phyloP scores from a whole-genome alignment of 2,329 filamentous ascomycete species.

The Trichophyton simii region DNA sequence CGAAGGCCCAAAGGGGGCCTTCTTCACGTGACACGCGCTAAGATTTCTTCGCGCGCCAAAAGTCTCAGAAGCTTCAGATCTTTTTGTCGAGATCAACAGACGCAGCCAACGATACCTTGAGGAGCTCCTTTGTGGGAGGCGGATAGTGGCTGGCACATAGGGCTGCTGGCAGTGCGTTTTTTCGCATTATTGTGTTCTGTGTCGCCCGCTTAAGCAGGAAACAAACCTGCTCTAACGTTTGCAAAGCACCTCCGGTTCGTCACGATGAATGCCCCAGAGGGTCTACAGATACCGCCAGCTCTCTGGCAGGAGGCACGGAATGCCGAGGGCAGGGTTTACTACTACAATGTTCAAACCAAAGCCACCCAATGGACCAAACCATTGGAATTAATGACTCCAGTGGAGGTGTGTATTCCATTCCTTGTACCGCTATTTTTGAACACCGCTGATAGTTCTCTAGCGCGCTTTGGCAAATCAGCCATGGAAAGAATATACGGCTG shows the following conservation, averaged over 20 bases:
- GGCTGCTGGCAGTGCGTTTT: neutral
- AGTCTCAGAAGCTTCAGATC: neutral
- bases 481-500: conserved; percentile 85
- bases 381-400: conserved; percentile 68
- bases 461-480: conserved; percentile 68
- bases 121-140: neutral
- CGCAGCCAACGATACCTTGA: neutral
- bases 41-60: neutral
- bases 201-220: neutral
- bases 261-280: conserved; percentile 1
- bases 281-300: conserved; percentile 33
- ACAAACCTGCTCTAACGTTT: neutral
- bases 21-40: neutral
- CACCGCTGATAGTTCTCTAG: conserved; percentile 33
- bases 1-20: neutral
- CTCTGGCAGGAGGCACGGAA: conserved; percentile 73
- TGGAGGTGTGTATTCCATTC: conserved; percentile 49
- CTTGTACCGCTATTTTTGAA: conserved; percentile 8
- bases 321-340: conserved; percentile 74
- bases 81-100: neutral
- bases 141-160: neutral
- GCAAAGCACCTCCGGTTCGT: neutral
- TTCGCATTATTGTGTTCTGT: neutral
- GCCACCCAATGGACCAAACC: conserved; percentile 92
- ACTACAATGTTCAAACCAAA: conserved; percentile 77